phyloP scores from a whole-genome alignment of 2,329 filamentous ascomycete species.

The Cladosporium sp. region DNA sequence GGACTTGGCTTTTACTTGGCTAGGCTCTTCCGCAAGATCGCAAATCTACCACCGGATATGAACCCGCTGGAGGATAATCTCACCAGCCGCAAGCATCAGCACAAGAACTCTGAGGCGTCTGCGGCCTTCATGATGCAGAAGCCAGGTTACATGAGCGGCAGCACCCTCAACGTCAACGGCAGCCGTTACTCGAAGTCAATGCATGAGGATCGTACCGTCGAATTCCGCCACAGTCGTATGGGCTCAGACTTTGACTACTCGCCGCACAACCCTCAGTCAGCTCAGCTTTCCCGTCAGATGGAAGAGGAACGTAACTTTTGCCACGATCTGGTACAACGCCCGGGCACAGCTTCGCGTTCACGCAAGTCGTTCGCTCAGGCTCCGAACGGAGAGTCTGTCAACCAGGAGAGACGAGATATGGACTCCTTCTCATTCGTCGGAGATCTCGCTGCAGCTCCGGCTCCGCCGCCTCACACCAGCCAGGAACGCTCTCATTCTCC shows the following conservation, averaged over 20 bases:
- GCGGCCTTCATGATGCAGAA: conserved; percentile 54
- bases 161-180: conserved; percentile 37
- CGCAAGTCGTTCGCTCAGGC: conserved; percentile 21
- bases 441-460: background rate
- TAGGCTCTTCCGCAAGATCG: conserved; percentile 76
- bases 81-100: conserved; percentile 73
- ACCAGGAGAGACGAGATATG: conserved; percentile 2
- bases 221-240: conserved; percentile 75
- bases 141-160: conserved; percentile 47
- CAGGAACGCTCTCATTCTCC: conserved; percentile 4
- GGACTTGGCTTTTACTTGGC: conserved; percentile 70
- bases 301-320: conserved; percentile 42
- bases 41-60: conserved; percentile 82
- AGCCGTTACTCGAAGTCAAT: conserved; percentile 37
- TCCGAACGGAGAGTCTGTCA: background rate
- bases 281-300: conserved; percentile 52
- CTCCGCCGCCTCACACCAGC: conserved; percentile 6
- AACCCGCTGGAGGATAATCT: conserved; percentile 86
- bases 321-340: conserved; percentile 33
- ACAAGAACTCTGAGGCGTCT: conserved; percentile 59
- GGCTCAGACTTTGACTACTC: conserved; percentile 56
- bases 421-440: conserved; percentile 12
- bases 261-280: conserved; percentile 47
- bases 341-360: conserved; percentile 29
- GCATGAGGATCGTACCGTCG: conserved; percentile 51